phyloP scores from a whole-genome alignment of 768 basidiomycete genomes.

The Sarcodon sp. region DNA sequence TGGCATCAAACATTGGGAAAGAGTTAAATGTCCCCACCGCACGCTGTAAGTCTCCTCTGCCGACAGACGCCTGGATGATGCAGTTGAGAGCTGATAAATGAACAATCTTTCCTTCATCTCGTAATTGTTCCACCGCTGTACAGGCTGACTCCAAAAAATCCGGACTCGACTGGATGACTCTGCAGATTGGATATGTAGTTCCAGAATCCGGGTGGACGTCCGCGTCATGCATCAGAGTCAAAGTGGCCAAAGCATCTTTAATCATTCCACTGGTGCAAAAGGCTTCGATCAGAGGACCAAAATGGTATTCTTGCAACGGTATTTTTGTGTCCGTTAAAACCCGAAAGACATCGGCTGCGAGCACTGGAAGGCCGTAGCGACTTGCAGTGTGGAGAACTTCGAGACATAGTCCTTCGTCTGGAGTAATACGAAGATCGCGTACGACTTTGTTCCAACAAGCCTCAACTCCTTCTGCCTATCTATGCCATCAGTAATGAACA shows the following conservation, averaged over 20 bases:
- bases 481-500: neutral
- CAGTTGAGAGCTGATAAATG: constrained; percentile 52
- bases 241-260: constrained; percentile 46
- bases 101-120: constrained; percentile 34
- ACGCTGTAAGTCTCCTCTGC: constrained; percentile 56
- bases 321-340: constrained; percentile 36
- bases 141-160: constrained; percentile 54
- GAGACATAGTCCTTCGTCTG: constrained; percentile 65
- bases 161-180: constrained; percentile 29
- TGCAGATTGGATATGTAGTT: constrained; percentile 42
- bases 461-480: constrained; percentile 54
- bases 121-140: constrained; percentile 48
- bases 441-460: constrained; percentile 51
- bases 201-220: constrained; percentile 33
- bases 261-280: constrained; percentile 44
- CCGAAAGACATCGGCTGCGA: constrained; percentile 55
- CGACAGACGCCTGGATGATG: constrained; percentile 50
- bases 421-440: constrained; percentile 34
- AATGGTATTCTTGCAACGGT: constrained; percentile 55
- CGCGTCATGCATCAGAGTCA: constrained; percentile 46
- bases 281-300: constrained; percentile 67
- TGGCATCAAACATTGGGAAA: constrained; percentile 37
- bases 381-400: constrained; percentile 63
- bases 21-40: constrained; percentile 69
- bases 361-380: constrained; percentile 54